Evolutionary conservation across 2,329 filamentous ascomycete genomes (phyloP).

Genomic region (Alternaria solani): DNA sequence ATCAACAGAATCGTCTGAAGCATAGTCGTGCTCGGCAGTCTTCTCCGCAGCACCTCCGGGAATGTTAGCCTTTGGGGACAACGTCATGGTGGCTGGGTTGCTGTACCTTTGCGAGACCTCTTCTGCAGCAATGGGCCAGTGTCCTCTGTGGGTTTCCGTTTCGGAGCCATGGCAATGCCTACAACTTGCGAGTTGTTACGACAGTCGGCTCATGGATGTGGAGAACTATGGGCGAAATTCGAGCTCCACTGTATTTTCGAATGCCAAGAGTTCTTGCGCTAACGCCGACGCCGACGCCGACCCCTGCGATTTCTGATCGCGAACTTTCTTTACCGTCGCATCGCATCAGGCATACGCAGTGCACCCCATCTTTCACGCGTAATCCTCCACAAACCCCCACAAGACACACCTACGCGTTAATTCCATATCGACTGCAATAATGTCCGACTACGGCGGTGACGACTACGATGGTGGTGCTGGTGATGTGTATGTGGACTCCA

Average conservation of each 20-base stretch:
- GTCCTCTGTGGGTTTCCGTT: conserved; percentile 35
- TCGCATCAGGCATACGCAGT: conserved; percentile 12
- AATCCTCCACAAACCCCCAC: background rate
- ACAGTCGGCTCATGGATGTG: conserved; percentile 15
- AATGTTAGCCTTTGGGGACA: conserved; percentile 9
- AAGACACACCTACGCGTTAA: background rate
- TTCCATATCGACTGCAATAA: conserved; percentile 28
- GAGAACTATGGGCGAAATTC: conserved; percentile 9
- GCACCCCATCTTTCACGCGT: conserved; percentile 8
- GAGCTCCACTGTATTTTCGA: conserved; percentile 28
- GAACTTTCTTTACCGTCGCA: conserved; percentile 24
- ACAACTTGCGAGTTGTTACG: conserved; percentile 10
- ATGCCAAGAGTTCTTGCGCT: conserved; percentile 31
- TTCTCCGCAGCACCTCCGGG: conserved; percentile 20
- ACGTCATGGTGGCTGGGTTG: conserved; percentile 10
- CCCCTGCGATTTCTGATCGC: conserved; percentile 28
- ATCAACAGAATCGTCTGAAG: conserved; percentile 37
- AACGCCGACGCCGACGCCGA: conserved; percentile 19
- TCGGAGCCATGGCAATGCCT: conserved; percentile 33
- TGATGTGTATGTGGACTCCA: conserved; percentile 38
- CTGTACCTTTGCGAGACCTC: conserved; percentile 38
- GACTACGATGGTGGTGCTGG: conserved; percentile 46
- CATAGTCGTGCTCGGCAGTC: conserved; percentile 21
- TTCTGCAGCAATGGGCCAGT: conserved; percentile 25
- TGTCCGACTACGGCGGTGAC: conserved; percentile 58